Base-by-base conservation (phyloP, 805 yeast species). In the Phaffomyces opuntiae region DNA sequence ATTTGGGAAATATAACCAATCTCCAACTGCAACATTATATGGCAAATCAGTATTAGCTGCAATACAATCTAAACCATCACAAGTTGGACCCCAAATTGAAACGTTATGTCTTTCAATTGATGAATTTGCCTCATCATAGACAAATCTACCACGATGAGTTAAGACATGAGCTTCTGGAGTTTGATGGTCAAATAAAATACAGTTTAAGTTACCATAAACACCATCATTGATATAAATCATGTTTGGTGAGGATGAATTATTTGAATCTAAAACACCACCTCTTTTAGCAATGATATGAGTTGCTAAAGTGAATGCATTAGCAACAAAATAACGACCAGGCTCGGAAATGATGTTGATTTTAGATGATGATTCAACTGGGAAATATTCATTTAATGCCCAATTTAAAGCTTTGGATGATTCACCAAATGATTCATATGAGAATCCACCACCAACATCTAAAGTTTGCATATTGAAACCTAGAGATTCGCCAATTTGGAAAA, bases 61-160 rank as follows among this genome's bases (percentile, higher is more conserved):
- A 47, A 91, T 78, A 63, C 95, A 84, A 64, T 91, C 99, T 51
- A 91, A 72, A 4, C 97, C 97, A 66, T 91, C 99, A 68, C 99
- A 91, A 17, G 98, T 91, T 39, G 98, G 99, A 7, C 99, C 99
- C 99, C 99, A 91, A 49, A 93, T 74, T 4, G 96, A 86, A 44
- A 76, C 83, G 38, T 63, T 63, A 51, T 63, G 57, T 37, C 63
- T 61, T 36, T 47, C 8, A 38, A 35, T 36, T 7, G 31, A 9
- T 29, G 13, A 29, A 29, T 49, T 36, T 14, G 33, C 43, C 14
- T 40, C 69, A 44, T 55, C 57, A 54, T 72, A 75, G 49, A 65
- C 64, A 60, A 73, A 77, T 39, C 69, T 60, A 38, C 74, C 73
- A 36, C 70, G 64, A 50, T 80, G 81, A 39, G 78, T 71, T 49